A percentile compares a stretch with the other conserved stretches of the same genome.
phyloP scores from a whole-genome alignment of 495 filamentous ascomycete species.

The Durotheca rogersii region DNA sequence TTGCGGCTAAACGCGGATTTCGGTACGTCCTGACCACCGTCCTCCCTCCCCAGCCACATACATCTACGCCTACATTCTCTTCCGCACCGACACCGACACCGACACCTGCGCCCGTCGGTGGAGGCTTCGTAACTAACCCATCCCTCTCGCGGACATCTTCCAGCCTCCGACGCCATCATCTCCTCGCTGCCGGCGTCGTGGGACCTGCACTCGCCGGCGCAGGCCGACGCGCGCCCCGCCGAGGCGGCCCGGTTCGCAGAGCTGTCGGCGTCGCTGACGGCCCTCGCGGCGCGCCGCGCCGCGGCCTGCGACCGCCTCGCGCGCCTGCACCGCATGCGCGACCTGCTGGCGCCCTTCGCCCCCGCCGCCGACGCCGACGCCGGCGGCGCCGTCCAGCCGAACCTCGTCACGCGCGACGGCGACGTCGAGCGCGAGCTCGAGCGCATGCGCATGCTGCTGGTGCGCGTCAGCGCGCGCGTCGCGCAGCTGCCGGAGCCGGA shows the following conservation, averaged over 20 bases:
- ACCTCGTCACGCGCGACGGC: constrained; percentile 73
- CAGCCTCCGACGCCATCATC: constrained; percentile 46
- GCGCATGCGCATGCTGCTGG: constrained; percentile 72
- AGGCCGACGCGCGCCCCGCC: constrained; percentile 33
- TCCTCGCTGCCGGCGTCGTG: constrained; percentile 46
- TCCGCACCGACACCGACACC: background rate
- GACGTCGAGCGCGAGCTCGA: constrained; percentile 71
- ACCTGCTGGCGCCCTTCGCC: constrained; percentile 59
- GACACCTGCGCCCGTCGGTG: background rate
- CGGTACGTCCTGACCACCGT: constrained; percentile 41
- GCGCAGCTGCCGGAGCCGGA: constrained; percentile 36
- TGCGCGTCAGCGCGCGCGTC: constrained; percentile 66
- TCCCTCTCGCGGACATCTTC: background rate
- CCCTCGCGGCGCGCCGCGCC: constrained; percentile 54
- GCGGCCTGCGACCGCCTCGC: constrained; percentile 56
- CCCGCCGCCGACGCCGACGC: too few relatives aligned
- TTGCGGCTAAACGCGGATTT: constrained; percentile 38
- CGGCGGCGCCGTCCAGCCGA: constrained; percentile 83
- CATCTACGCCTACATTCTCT: background rate
- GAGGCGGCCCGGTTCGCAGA: constrained; percentile 54
- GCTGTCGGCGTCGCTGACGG: constrained; percentile 52
- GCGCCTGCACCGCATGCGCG: constrained; percentile 56
- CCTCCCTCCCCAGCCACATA: constrained; percentile 36
- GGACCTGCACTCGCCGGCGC: constrained; percentile 33
- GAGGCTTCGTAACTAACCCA: too few relatives aligned